Evolutionary conservation across 768 basidiomycete species (phyloP), one percentile per base, ranked within the genome.

Genomic region (Pleurotus eryngii): DNA sequence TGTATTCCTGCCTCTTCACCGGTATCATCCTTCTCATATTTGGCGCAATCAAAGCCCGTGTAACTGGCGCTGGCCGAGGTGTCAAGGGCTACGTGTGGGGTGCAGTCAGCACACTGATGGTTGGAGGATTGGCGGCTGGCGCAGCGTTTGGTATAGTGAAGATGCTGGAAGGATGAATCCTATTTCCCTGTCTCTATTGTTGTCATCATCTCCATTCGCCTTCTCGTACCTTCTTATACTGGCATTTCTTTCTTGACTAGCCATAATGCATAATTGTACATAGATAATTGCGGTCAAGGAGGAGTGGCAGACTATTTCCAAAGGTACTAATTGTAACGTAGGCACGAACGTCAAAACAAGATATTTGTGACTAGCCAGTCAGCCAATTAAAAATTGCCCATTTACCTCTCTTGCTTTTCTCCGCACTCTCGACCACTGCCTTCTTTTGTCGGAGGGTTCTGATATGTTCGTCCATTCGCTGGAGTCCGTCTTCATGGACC

Each of bases 51-150:
- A 98, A 98, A 70, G 85, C 95, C 1, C 86, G 87, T 57, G 80
- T 94, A 43, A 95, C 92, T 0, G 92, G 91, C n/a, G 89, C 85
- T 38, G 89, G 90, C 1, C 72, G 69, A 35, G 85, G 84, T 3
- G 63, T 75, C 0, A 72, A 75, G 27, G 89, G 89, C 3, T 95
- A 96, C 67, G 66, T 93, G 4, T 92, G 90, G 83, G 95, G 95
- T 12, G 92, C 94, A 4, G 67, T 92, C 18, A 89, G 85, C 64
- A 99, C 93, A 15, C 77, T 96, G 57, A 73, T 90, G 42, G 96
- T 98, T 0, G 96, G 96, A 37, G 95, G 94, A 9, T 72, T 90
- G 0, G 96, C 96, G 0, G 96, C 96, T 0, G 93, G 83, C 3
- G 80, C 80, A 0, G 81, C 82, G 18, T 84, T 81, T 64, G 81